Base-by-base conservation (phyloP, 768 basidiomycete genomes). In the Multifurca ochricompacta region DNA sequence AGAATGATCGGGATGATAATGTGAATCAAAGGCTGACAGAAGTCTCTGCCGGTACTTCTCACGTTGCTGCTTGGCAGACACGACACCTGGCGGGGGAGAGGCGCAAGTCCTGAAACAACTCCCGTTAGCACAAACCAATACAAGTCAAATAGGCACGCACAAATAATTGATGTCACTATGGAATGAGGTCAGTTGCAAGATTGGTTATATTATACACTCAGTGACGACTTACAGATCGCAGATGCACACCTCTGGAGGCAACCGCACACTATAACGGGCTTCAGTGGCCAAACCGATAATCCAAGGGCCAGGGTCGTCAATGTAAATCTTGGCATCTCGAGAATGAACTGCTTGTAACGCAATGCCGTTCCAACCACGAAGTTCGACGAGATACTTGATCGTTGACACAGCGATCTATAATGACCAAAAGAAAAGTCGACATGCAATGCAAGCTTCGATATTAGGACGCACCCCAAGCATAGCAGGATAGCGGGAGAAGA, bases 231-330 rank as follows among this genome's bases (percentile, higher is more conserved):
- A 92, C 80, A 95, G 70, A 68, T 95, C 91, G 61, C 88, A 83
- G 37, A 96, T 75, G 65, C 88, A 91, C 30, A 94, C 84, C 65
- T 97, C 95, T 0, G 87, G 73, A 1, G 83, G 73, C 8, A 85
- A 78, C 25, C 85, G 75, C 18, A 91, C 73, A 60, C 87, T 79
- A 66, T 91, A 87, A 55, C 90, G 77, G 7, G 87, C 85, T 65
- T 94, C 87, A 1, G 88, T 89, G 10, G 90, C 82, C 35, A 95
- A 75, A 32, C 90, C 94, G 68, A 97, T 80, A 63, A 98, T 92
- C 84, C 91, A 98, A 56, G 95, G 95, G 31, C 94, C 94, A 39
- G 94, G 91, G 67, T 98, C 93, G 61, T 97, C 93, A 58, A 94
- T 85, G 61, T 91, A 90, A 48, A 98, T 90, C 66, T 87, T 90